Base-by-base conservation (phyloP, 2,329 filamentous ascomycete genomes). In the Torrubiellomyces zombiae region DNA sequence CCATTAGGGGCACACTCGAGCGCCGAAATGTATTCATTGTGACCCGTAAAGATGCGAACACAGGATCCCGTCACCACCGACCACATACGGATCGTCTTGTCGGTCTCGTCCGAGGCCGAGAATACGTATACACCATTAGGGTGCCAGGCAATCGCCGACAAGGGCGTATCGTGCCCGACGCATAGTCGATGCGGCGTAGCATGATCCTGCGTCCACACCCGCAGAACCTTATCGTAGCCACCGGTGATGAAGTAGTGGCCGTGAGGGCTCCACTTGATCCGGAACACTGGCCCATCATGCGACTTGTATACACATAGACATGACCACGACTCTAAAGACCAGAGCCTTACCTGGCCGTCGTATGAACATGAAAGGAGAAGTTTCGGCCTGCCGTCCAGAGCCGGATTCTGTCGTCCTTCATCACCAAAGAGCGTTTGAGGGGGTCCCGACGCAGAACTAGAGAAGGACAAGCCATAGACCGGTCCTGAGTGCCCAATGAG, bases 31-130 rank as follows among this genome's bases (percentile, higher is more conserved):
- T 82, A 81, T 24, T 89, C 82, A 0, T 72, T 77, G 44, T 98
- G 89, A 1, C 89, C 89, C 0, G 80, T 83, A 45, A 95, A 93
- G 41, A 95, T 71, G 14, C 89, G 77, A 5, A 94, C 80, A 18
- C 83, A 82, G 32, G 75, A 74, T 15, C 89, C 89, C 7, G 77
- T 86, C 8, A 72, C 67, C n/a, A 94, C 69, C 7, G 83, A 75
- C 89, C 89, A 98, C 86, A 98, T 95, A 16, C 89, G 75, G 17
- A 95, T 80, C 1, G 83, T 89, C 49, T 86, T 86, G 50, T 98
- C 71, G 6, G 62, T 67, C 43, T 74, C 85, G 36, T 79, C 79
- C 9, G 82, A 91, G 4, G 79, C 83, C 0, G 89, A 94, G 50
- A 98, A 94, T 21, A 94, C 60, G 40, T 95, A 98, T 5, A 78